phyloP scores from a whole-genome alignment of 2,329 filamentous ascomycete species.

The Seiridium unicorne region DNA sequence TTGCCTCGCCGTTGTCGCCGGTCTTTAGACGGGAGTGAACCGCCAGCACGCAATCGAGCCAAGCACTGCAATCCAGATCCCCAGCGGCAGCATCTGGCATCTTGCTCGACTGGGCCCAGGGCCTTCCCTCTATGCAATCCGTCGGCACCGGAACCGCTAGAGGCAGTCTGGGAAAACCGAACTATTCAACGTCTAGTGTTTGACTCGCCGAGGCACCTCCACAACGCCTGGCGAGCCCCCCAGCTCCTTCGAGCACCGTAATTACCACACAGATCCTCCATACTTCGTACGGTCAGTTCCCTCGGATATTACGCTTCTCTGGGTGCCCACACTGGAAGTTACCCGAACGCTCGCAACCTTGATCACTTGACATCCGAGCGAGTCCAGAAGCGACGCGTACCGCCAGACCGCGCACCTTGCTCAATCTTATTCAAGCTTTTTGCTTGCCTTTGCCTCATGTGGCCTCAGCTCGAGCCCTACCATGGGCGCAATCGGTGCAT shows the following conservation, averaged over 20 bases:
- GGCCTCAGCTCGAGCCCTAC: slow-evolving; percentile 5
- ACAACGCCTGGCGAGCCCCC: background rate
- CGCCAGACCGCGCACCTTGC: slow-evolving; percentile 5
- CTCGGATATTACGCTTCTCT: slow-evolving; percentile 8
- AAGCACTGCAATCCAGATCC: background rate
- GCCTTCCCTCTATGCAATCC: background rate
- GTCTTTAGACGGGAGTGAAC: slow-evolving; percentile 1
- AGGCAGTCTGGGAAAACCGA: too few species aligned
- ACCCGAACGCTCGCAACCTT: slow-evolving; percentile 6
- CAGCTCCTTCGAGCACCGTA: background rate
- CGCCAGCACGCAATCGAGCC: background rate
- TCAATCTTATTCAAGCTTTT: slow-evolving; percentile 1
- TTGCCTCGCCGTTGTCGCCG: background rate
- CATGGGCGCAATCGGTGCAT: background rate
- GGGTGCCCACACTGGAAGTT: slow-evolving; percentile 7
- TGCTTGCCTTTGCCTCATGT: background rate
- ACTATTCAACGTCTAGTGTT: background rate
- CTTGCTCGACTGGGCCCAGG: background rate
- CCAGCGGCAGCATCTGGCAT: background rate
- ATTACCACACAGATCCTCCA: background rate
- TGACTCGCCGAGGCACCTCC: slow-evolving; percentile 1
- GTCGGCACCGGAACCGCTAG: background rate
- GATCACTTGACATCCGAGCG: background rate
- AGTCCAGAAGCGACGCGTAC: slow-evolving; percentile 1
- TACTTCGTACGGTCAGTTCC: slow-evolving; percentile 2